Base-by-base conservation (phyloP, 2,329 filamentous ascomycete species). In the Aspergillus nomiae region DNA sequence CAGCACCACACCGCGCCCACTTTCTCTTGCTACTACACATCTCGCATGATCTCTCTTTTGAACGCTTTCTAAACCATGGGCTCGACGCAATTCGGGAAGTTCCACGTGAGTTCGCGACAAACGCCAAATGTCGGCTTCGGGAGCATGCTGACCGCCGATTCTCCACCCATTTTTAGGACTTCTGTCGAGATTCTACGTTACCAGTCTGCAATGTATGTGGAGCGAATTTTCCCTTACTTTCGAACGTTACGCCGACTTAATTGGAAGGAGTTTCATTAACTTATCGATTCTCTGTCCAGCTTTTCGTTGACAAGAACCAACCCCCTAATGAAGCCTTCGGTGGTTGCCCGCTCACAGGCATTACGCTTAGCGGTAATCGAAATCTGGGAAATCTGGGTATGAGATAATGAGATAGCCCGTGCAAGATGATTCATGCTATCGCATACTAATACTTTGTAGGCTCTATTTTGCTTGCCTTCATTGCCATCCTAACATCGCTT, bases 101-200 rank as follows among this genome's bases (percentile, higher is more conserved):
- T 87, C 72, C 76, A 84, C 74, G 85, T 87, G 78, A 76, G 80
- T 77, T 58, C 48, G 41, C 60, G 32, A 53, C 50, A 55, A 30
- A 58, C 21, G n/a, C 24, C 30, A 36, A 38, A 55, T n/a, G 21
- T 14, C 34, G 21, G 10, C 34, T 34, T 32, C 51, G 26, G 34
- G 30, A 24, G 26, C 19, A 30, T 48, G 63, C 69, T 74, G 67
- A 73, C 67, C 63, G 59, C 61, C 67, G 50, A 61, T 63, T 63
- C 61, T 61, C 65, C 62, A 58, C 65, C 69, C 69, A 65, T 51
- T 51, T 70, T 4, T 69, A 94, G 91, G 82, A 90, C 75, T 94
- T 95, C 77, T 95, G 92, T 84, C 89, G 87, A 76, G 91, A 94
- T 81, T 91, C 91, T 71, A 94, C 91, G 62, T 83, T 94, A 72